Base-by-base conservation (phyloP, 225 moss, liverwort and hornwort species). In the Pseudoscleropodium purum region DNA sequence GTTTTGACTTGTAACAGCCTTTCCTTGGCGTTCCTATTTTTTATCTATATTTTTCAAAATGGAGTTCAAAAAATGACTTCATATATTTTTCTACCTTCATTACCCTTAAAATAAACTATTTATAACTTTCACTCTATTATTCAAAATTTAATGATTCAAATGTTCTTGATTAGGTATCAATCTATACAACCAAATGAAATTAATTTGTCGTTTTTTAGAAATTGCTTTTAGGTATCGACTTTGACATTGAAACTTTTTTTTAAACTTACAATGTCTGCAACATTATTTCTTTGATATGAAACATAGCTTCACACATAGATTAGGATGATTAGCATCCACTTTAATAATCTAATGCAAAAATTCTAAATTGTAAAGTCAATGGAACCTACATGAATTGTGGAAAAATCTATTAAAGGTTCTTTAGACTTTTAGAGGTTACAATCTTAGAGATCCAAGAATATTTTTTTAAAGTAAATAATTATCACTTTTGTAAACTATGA, bases 311-410 rank as follows among this genome's bases (percentile, higher is more conserved):
- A 12, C 7, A 20, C 12, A 0, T 20, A 19, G 4, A 49, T 75
- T 24, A 52, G 0, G 0, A 52, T 77, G 36, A 52, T 52, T 23
- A 24, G 23, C 36, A 36, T 51, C 51, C 13, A 34, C 51, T 76
- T 4, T 34, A 5, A 36, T 34, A 36, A 36, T 52, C 0, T 33
- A 3, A 36, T 23, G 8, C 5, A 23, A 52, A 52, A 34, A 5
- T 9, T 52, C 1, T 13, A 52, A 52, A 52, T 52, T 34, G 8
- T 34, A 52, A 52, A 36, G 14, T 36, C 9, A 15, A 21, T 14
- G 8, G 8, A 77, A 2, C 9, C 15, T 52, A 36, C 6, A 0
- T 8, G 0, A 20, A 0, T 18, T 31, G 2, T 20, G 0, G 4
- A 14, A 52, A 21, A 34, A 20, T 19, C 2, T 3, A 34, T 34